Conservation (phyloP, 2,329 filamentous ascomycete species). For the Boeremia exigua region DNA sequence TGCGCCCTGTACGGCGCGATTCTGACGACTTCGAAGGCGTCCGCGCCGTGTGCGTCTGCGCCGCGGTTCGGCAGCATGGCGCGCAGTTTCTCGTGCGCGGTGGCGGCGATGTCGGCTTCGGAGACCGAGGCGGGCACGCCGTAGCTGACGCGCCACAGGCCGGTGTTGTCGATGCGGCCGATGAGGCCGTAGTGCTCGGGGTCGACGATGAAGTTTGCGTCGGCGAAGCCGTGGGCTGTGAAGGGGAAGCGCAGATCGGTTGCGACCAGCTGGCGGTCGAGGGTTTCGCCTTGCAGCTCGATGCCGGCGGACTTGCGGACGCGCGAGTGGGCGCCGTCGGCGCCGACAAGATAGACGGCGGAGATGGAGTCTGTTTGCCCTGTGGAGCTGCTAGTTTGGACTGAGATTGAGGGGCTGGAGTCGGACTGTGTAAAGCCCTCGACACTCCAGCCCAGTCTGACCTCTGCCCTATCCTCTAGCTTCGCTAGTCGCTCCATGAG, state of each 20-base stretch:
- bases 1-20: constrained; percentile 52
- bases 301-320: constrained; percentile 30
- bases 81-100: constrained; percentile 37
- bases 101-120: constrained; percentile 37
- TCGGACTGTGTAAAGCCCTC: neutral
- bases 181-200: constrained; percentile 47
- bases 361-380: constrained; percentile 21
- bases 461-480: constrained; percentile 17
- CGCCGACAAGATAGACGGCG: constrained; percentile 39
- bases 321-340: constrained; percentile 36
- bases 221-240: constrained; percentile 46
- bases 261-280: constrained; percentile 48
- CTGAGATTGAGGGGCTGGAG: neutral
- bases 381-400: neutral
- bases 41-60: constrained; percentile 19
- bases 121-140: constrained; percentile 43
- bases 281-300: constrained; percentile 41
- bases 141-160: constrained; percentile 52
- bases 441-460: constrained; percentile 31
- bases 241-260: constrained; percentile 49
- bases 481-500: constrained; percentile 26
- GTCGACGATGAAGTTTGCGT: constrained; percentile 52
- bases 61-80: constrained; percentile 40
- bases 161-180: constrained; percentile 41
- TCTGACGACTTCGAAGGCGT: constrained; percentile 40